Evolutionary conservation across 805 yeast genomes (phyloP).

Genomic region (Novakomyces olei): DNA sequence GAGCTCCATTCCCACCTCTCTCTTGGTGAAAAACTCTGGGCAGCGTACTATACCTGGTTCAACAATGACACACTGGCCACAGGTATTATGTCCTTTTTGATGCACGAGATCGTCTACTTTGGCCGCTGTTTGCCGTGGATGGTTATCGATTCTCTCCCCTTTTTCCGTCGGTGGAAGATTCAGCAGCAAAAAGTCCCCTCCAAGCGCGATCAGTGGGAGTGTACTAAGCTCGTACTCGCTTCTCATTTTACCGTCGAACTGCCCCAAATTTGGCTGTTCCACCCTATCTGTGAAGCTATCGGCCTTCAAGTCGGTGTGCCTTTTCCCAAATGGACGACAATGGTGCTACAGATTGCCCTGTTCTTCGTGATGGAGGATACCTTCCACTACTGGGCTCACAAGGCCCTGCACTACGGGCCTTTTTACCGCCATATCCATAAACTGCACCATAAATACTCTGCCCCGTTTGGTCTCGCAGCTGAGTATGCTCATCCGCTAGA

Average conservation of each 20-base stretch:
- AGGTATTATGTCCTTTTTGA: constrained; percentile 48
- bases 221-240: constrained; percentile 60
- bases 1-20: constrained; percentile 24
- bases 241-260: constrained; percentile 89
- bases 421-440: constrained; percentile 87
- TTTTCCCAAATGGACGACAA: constrained; percentile 45
- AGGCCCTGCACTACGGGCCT: constrained; percentile 68
- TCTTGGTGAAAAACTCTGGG: constrained; percentile 58
- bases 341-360: constrained; percentile 42
- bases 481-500: constrained; percentile 96
- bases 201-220: constrained; percentile 74
- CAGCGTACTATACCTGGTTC: constrained; percentile 65
- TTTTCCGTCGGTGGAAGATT: constrained; percentile 66
- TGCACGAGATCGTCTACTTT: constrained; percentile 79
- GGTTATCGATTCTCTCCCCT: constrained; percentile 65
- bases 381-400: constrained; percentile 95
- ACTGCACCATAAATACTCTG: constrained; percentile 94
- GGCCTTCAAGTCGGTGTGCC: constrained; percentile 68
- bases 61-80: constrained; percentile 81
- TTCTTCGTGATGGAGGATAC: constrained; percentile 77
- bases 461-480: constrained; percentile 92
- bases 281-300: constrained; percentile 63
- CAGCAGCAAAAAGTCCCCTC: constrained; percentile 72
- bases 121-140: constrained; percentile 87
- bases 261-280: constrained; percentile 91